phyloP scores from a whole-genome alignment of 2,329 filamentous ascomycete species.

The Colletotrichum agaves region DNA sequence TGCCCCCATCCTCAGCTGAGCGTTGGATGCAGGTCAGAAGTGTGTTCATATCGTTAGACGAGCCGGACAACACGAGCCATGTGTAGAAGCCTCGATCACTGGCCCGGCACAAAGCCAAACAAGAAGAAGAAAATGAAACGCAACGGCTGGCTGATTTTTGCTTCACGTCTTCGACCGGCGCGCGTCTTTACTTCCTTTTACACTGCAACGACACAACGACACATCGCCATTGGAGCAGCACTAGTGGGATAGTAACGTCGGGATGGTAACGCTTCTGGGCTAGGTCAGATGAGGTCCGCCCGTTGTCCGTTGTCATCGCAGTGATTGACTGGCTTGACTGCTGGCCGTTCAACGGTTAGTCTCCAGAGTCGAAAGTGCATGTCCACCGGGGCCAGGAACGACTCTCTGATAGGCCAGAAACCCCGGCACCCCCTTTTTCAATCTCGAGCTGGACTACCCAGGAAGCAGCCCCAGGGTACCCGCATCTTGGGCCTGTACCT shows the following conservation, averaged over 20 bases:
- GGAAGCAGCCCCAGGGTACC: constrained; percentile 34
- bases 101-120: constrained; percentile 10
- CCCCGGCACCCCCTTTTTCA: constrained; percentile 36
- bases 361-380: background rate
- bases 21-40: constrained; percentile 4
- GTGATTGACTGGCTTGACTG: constrained; percentile 18
- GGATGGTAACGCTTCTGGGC: constrained; percentile 3
- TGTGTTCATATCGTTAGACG: constrained; percentile 4
- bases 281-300: constrained; percentile 24
- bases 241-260: background rate
- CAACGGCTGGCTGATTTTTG: constrained; percentile 1
- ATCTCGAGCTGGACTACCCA: constrained; percentile 34
- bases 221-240: background rate
- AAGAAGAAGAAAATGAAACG: constrained; percentile 3
- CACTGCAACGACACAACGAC: background rate
- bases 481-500: constrained; percentile 33
- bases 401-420: constrained; percentile 29
- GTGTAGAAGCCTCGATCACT: constrained; percentile 7
- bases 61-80: constrained; percentile 18
- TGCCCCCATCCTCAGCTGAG: background rate
- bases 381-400: constrained; percentile 26
- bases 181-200: constrained; percentile 28
- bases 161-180: constrained; percentile 18
- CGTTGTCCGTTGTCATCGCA: constrained; percentile 32
- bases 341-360: constrained; percentile 28